These are phyloP conservation scores for Cyphellophora attinorum DNA, from an alignment of 2,329 filamentous ascomycete species.

Conservation along the genomic window DNA sequence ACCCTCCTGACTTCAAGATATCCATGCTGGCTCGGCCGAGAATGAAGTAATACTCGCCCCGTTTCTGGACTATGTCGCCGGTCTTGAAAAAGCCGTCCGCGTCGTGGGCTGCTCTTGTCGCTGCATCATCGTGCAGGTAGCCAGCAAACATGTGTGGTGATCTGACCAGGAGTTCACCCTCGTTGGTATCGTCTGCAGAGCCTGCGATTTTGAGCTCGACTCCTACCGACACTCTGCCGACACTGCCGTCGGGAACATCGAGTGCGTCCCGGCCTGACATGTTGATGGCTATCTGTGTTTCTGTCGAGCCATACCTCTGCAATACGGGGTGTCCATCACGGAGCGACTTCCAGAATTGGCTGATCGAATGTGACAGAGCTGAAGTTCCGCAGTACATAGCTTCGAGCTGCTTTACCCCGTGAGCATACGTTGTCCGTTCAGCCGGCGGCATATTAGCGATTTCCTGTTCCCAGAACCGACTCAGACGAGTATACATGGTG, in stretches of 20 bases:
- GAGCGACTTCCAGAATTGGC: constrained; percentile 42
- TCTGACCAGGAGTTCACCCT: constrained; percentile 36
- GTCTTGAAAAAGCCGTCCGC: constrained; percentile 32
- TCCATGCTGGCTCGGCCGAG: constrained; percentile 35
- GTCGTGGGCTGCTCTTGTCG: constrained; percentile 27
- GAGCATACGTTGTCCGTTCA: constrained; percentile 27
- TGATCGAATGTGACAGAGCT: constrained; percentile 39
- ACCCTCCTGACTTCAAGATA: constrained; percentile 41
- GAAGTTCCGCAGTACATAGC: constrained; percentile 28
- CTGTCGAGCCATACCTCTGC: too few relatives aligned
- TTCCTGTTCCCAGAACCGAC: constrained; percentile 23
- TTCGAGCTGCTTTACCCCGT: constrained; percentile 33
- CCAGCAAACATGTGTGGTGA: constrained; percentile 31
- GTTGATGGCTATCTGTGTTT: too few relatives aligned
- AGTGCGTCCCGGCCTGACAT: constrained; percentile 8
- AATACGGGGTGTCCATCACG: too few relatives aligned
- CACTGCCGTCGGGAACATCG: constrained; percentile 14
- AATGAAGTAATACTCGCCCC: constrained; percentile 30
- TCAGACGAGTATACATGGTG: constrained; percentile 30
- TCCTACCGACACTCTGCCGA: constrained; percentile 25
- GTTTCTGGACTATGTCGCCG: constrained; percentile 22
- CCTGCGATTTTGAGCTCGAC: constrained; percentile 25
- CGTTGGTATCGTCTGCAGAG: constrained; percentile 30
- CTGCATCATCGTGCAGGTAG: constrained; percentile 22
- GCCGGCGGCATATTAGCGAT: constrained; percentile 11